phyloP scores from a whole-genome alignment of 2,329 filamentous ascomycete genomes.

The Botrytis deweyae region DNA sequence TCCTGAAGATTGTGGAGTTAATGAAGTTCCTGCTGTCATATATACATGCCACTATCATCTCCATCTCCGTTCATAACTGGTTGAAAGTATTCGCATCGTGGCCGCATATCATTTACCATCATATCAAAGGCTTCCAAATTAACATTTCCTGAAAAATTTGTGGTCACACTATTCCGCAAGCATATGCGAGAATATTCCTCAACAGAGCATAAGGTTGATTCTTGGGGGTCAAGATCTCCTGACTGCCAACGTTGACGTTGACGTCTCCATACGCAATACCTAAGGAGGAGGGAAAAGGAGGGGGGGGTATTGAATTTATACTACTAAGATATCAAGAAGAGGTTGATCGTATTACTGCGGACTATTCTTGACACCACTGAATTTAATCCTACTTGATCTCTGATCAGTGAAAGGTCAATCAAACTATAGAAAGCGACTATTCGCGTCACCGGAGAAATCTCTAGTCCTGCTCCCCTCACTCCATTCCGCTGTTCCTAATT shows the following conservation, averaged over 20 bases:
- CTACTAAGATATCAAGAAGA: neutral
- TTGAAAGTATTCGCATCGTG: neutral
- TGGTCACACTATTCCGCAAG: neutral
- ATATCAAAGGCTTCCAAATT: neutral
- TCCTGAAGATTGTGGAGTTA: fast-evolving
- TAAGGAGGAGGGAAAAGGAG: neutral
- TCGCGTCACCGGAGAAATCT: neutral
- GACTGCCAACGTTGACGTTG: neutral
- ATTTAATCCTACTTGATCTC: neutral
- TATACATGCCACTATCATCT: neutral
- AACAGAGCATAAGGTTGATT: neutral
- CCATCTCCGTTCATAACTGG: neutral
- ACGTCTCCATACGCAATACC: neutral
- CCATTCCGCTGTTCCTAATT: no score
- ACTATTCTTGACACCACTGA: neutral
- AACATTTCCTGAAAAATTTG: fast-evolving
- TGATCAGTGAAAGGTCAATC: neutral
- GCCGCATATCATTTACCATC: fast-evolving
- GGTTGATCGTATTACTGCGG: neutral
- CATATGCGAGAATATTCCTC: neutral
- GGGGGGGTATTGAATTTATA: neutral
- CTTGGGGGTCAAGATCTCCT: neutral
- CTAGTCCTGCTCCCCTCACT: neutral
- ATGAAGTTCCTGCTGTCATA: neutral
- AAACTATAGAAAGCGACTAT: neutral